Percentiles rank a stretch among this genome's conserved stretches.
Conservation (phyloP, 1,284 basidiomycete species). For the Melanopsichium pennsylvanicum region DNA sequence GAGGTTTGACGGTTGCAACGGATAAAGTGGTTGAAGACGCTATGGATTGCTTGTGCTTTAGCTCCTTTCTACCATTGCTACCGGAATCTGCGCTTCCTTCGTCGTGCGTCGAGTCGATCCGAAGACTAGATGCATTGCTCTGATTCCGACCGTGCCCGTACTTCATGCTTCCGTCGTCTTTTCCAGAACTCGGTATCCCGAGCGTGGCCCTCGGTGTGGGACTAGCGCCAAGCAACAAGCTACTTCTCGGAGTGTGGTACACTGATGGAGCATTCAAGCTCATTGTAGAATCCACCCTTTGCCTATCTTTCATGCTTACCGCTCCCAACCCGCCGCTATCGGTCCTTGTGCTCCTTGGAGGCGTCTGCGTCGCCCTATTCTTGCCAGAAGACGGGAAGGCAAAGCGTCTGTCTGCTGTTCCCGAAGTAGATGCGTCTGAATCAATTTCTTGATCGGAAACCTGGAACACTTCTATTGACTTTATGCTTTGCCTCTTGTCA, state of each 20-base stretch:
- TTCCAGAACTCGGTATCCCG: background rate
- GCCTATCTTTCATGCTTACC: conserved; percentile 9
- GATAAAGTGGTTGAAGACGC: conserved; percentile 15
- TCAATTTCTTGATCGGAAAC: conserved; percentile 11
- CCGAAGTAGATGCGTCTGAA: background rate
- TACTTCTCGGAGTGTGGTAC: conserved; percentile 55
- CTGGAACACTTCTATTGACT: conserved; percentile 49
- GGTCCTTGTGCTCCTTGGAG: background rate
- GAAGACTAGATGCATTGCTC: background rate
- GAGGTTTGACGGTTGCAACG: conserved; percentile 9
- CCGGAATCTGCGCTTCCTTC: too few relatives aligned
- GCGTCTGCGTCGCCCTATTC: background rate
- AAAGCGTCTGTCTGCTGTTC: background rate
- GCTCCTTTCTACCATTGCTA: too few relatives aligned
- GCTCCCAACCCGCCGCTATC: background rate
- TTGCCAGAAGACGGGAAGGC: background rate
- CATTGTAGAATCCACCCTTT: conserved; percentile 34
- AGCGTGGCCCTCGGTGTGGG: conserved; percentile 24
- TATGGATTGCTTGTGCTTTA: conserved; percentile 11
- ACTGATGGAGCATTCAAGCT: conserved; percentile 36
- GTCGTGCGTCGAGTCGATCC: background rate
- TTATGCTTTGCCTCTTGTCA: conserved; percentile 34
- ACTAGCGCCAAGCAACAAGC: conserved; percentile 38
- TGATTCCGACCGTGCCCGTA: background rate
- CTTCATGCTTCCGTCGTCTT: conserved; percentile 6